These are phyloP conservation scores for Chlamydomonas asymmetrica DNA, from an alignment of 139 green algal genomes.

Conservation along the genomic window DNA sequence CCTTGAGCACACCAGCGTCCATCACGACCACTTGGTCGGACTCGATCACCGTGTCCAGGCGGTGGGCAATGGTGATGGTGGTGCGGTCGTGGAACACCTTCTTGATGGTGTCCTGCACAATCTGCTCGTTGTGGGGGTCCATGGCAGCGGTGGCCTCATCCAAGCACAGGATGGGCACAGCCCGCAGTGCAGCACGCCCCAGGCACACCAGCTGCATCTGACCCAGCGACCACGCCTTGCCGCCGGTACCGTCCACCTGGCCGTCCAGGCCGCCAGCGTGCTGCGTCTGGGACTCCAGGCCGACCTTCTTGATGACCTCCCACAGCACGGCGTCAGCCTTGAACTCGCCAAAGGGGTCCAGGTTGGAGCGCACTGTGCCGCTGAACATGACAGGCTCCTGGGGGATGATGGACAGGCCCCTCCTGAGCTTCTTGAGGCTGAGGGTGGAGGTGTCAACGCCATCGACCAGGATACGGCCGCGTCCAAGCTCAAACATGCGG, in stretches of 20 bases:
- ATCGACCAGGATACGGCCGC: slow-evolving; percentile 64
- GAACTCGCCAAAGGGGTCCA: slow-evolving; percentile 76
- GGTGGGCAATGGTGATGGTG: slow-evolving; percentile 71
- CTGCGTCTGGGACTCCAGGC: slow-evolving; percentile 54
- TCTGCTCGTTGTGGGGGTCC: slow-evolving; percentile 71
- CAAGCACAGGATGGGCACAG: slow-evolving; percentile 61
- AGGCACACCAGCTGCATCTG: slow-evolving; percentile 81
- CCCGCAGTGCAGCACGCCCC: slow-evolving; percentile 62
- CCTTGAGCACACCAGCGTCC: slow-evolving; percentile 61
- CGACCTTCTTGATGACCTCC: slow-evolving; percentile 71
- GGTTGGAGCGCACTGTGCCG: slow-evolving; percentile 78
- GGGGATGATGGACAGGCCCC: slow-evolving; percentile 71
- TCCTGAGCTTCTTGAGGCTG: slow-evolving; percentile 53
- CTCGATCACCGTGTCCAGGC: slow-evolving; percentile 78
- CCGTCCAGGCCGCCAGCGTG: slow-evolving; percentile 66
- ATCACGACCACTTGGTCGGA: slow-evolving; percentile 70
- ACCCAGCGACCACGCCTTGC: slow-evolving; percentile 55
- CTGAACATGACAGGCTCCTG: slow-evolving; percentile 80
- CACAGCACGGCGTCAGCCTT: slow-evolving; percentile 75
- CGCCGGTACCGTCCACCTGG: slow-evolving; percentile 40
- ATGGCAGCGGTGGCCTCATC: slow-evolving; percentile 80
- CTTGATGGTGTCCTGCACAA: slow-evolving; percentile 65
- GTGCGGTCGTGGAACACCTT: slow-evolving; percentile 61
- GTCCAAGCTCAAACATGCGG: slow-evolving; percentile 67
- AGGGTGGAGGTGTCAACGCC: slow-evolving; percentile 68